A percentile compares a stretch with the other conserved stretches of the same genome.
Conservation (phyloP, 2,329 filamentous ascomycete genomes). For the Macrophomina phaseolina region DNA sequence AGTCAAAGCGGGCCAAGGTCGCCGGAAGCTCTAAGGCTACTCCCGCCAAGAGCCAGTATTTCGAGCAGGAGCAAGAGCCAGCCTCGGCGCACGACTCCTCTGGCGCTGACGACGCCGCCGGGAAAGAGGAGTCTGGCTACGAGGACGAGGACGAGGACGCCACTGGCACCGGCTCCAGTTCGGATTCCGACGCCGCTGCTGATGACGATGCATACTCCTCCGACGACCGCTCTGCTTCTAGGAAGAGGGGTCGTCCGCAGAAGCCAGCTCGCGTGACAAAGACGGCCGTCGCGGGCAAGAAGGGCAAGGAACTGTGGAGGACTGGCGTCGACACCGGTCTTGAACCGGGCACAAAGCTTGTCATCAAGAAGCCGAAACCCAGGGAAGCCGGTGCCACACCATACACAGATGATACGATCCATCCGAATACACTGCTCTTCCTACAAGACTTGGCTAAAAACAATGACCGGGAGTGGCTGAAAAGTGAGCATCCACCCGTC, state of each 20-base stretch:
- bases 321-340: slow-evolving; percentile 61
- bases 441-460: slow-evolving; percentile 63
- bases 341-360: slow-evolving; percentile 64
- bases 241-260: slow-evolving; percentile 30
- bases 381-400: slow-evolving; percentile 63
- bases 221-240: slow-evolving; percentile 39
- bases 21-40: slow-evolving; percentile 30
- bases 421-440: slow-evolving; percentile 69
- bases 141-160: slow-evolving; percentile 51
- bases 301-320: slow-evolving; percentile 61
- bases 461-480: slow-evolving; percentile 68
- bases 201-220: slow-evolving; percentile 38
- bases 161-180: slow-evolving; percentile 36
- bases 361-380: slow-evolving; percentile 69
- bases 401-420: slow-evolving; percentile 63
- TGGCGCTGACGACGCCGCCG: slow-evolving; percentile 43
- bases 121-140: slow-evolving; percentile 46
- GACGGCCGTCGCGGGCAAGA: slow-evolving; percentile 27
- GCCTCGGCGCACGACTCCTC: slow-evolving; percentile 30
- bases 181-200: slow-evolving; percentile 40
- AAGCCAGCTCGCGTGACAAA: slow-evolving; percentile 30
- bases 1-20: slow-evolving; percentile 43
- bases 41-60: slow-evolving; percentile 41
- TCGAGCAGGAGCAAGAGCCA: slow-evolving; percentile 39
- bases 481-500: slow-evolving; percentile 53